Conservation (phyloP, 495 filamentous ascomycete genomes). For the Aspergillus bertholletiae region DNA sequence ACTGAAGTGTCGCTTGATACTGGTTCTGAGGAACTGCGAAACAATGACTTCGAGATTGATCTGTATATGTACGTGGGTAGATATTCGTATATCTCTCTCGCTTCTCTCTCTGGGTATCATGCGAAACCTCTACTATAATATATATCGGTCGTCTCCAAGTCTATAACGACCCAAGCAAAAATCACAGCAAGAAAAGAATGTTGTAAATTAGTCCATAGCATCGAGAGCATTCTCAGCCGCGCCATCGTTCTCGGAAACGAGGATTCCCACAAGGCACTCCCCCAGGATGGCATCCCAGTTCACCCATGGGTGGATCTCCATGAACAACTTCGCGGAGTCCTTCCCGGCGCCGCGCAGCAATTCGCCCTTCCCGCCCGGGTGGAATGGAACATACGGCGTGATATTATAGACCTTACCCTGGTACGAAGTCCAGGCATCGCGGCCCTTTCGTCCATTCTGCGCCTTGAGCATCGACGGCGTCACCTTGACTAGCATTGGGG, state of each 20-base stretch:
- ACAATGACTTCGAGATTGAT: not conserved
- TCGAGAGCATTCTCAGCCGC: conserved; percentile 51
- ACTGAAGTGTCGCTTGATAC: no score
- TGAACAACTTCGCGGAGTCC: conserved; percentile 71
- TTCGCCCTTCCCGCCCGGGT: conserved; percentile 88
- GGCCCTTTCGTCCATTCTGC: conserved; percentile 74
- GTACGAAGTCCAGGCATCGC: conserved; percentile 84
- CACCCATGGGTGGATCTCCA: conserved; percentile 95
- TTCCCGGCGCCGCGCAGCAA: conserved; percentile 74
- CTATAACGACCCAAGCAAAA: conserved; percentile 7
- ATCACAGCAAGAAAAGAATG: not conserved
- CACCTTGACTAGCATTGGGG: conserved; percentile 56
- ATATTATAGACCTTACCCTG: conserved; percentile 92
- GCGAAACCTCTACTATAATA: conserved; percentile 2
- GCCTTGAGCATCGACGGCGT: conserved; percentile 72
- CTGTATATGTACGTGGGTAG: no score
- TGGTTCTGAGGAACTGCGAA: not conserved
- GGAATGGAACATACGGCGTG: conserved; percentile 81
- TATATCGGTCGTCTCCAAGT: not conserved
- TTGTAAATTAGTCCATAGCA: conserved; percentile 60
- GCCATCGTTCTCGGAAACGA: conserved; percentile 72
- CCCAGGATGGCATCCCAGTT: conserved; percentile 93
- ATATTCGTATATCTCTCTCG: not conserved
- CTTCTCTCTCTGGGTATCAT: not conserved
- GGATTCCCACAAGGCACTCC: conserved; percentile 79